Base-by-base conservation (phyloP, 139 green algal genomes). In the Bryopsis sp. region DNA sequence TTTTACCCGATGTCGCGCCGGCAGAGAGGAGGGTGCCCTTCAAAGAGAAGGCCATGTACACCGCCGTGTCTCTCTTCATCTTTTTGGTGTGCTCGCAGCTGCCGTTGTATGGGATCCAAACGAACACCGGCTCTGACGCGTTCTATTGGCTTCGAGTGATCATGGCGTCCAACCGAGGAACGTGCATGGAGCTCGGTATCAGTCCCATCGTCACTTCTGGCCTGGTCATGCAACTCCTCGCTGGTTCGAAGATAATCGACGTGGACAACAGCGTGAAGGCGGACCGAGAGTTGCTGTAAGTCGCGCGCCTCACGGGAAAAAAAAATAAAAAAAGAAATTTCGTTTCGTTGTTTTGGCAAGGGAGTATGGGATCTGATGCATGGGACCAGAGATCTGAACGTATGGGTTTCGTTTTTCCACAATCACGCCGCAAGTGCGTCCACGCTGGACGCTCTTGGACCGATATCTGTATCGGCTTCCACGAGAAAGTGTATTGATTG, bases 61-160 rank as follows among this genome's bases (percentile, higher is more conserved):
- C 94, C 0, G 81, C 82, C 1, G 84, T 96, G 19, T 90, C 90
- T 2, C 82, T 99, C 34, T 97, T 96, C 50, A 91, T 99, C 66
- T 99, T 98, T 76, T 84, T 99, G 34, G 94, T 99, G 0, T 99
- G 94, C 81, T 94, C 84, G 3, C 94, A 98, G 75, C 87, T 99
- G 39, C 94, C 94, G 15, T 86, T 99, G 1, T 99, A 98, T 82
- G 94, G 94, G 65, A 97, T 99, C 72, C 86, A 96, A 57, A 88
- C 86, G 39, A 88, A 87, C 72, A 77, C 75, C 22, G 59, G 86
- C 48, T 86, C 85, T 11, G 94, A 99, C 78, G 93, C 94, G 4
- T 95, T 98, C 78, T 99, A 98, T 76, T 99, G 94, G 92, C 88
- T 89, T 28, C 89, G 94, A 46, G 90, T 97, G 5, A 99, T 99